A percentile compares a stretch with the other conserved stretches of the same genome.
phyloP scores from a whole-genome alignment of 768 basidiomycete species.

The Trametes gibbosa region DNA sequence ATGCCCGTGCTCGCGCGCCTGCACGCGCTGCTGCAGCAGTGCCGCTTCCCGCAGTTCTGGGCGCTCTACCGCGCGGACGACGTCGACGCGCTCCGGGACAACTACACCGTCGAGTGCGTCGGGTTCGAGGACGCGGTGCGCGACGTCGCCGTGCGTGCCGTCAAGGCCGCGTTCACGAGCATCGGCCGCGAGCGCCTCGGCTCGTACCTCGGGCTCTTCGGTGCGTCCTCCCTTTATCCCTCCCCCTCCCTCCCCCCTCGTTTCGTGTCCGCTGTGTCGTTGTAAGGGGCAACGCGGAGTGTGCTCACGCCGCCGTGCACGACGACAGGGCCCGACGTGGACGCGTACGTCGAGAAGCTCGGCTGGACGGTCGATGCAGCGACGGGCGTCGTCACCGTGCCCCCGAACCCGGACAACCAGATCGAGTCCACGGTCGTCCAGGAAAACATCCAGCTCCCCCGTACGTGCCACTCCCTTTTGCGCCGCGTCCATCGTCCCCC shows the following conservation, averaged over 20 bases:
- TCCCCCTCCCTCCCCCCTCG: no score
- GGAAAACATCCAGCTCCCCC: slow-evolving; percentile 77
- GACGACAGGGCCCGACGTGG: slow-evolving; percentile 51
- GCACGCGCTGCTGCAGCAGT: slow-evolving; percentile 71
- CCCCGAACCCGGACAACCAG: slow-evolving; percentile 85
- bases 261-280: no score
- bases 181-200: slow-evolving; percentile 67
- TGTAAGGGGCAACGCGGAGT: not conserved
- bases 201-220: slow-evolving; percentile 66
- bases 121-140: slow-evolving; percentile 86
- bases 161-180: slow-evolving; percentile 74
- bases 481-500: no score
- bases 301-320: not conserved
- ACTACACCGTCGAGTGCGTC: slow-evolving; percentile 79
- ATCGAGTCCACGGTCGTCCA: slow-evolving; percentile 83
- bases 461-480: slow-evolving; percentile 46
- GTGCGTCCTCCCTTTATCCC: no score
- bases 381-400: slow-evolving; percentile 60
- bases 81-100: slow-evolving; percentile 72
- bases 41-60: slow-evolving; percentile 91
- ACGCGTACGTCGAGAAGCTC: slow-evolving; percentile 56
- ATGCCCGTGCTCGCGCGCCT: slow-evolving; percentile 68
- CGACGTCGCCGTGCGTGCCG: slow-evolving; percentile 72
- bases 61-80: slow-evolving; percentile 64
- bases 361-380: slow-evolving; percentile 63